Conservation (phyloP, 495 filamentous ascomycete species). For the Rhypophila decipiens region DNA sequence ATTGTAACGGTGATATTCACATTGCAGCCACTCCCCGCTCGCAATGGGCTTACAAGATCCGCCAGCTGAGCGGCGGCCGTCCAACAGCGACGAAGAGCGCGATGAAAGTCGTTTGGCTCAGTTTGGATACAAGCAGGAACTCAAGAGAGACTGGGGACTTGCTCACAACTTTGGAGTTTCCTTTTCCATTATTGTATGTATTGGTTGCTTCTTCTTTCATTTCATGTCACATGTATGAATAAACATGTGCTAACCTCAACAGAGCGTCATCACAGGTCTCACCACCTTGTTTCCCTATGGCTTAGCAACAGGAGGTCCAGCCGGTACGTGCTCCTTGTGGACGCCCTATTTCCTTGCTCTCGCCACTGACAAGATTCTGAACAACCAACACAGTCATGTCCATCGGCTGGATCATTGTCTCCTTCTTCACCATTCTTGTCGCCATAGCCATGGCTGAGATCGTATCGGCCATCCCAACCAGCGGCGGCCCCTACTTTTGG, state of each 20-base stretch:
- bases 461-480: slow-evolving; percentile 58
- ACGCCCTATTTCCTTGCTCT: no score
- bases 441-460: slow-evolving; percentile 63
- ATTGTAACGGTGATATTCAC: no score
- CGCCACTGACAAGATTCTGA: no score
- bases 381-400: slow-evolving; percentile 45
- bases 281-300: slow-evolving; percentile 54
- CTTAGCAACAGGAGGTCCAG: slow-evolving; percentile 51
- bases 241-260: background rate
- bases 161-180: slow-evolving; percentile 61
- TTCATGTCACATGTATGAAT: background rate
- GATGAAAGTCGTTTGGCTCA: slow-evolving; percentile 53
- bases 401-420: slow-evolving; percentile 29
- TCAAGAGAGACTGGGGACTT: slow-evolving; percentile 54
- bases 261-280: slow-evolving; percentile 58
- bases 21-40: no score
- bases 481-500: slow-evolving; percentile 64
- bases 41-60: slow-evolving; percentile 13
- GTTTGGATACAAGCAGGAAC: slow-evolving; percentile 58
- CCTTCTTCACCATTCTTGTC: slow-evolving; percentile 29
- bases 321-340: slow-evolving; percentile 47
- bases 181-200: slow-evolving; percentile 58
- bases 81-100: slow-evolving; percentile 22
- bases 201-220: background rate
- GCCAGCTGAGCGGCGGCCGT: slow-evolving; percentile 18